Evolutionary conservation across 345 rosid species (phyloP), one percentile per base, ranked within the genome.

Genomic region (Rhodamnia rubescens): DNA sequence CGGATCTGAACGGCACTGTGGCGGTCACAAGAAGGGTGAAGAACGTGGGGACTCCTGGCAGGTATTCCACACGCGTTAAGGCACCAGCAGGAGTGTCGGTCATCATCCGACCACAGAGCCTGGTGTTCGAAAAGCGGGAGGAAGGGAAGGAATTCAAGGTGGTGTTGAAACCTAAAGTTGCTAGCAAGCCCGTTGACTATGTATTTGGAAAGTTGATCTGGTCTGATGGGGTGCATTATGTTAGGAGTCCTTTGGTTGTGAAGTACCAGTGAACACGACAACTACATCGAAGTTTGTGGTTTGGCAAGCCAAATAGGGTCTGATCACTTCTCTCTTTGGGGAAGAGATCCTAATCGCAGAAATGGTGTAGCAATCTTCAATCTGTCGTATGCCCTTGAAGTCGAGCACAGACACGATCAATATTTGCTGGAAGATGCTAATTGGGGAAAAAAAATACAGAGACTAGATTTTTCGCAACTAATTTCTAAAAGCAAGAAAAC

Each of bases 31-130:
- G 94, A 75, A 88, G 53, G 55, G 87, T 92, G 7, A 92, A 84
- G 85, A 94, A 94, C n/a, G 95, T 93, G 1, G 94, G 93, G 3
- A 12, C 89, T 16, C 90, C 94, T 0, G 90, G 91, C 52, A n/a
- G n/a, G n/a, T n/a, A n/a, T n/a, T n/a, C n/a, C n/a, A n/a, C n/a
- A n/a, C n/a, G 7, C 4, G 86, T 90, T 10, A 86, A 81, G 88
- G 81, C 87, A n/a, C 93, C 92, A 0, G 22, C 20, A 1, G 92
- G 94, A 26, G 89, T 90, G 42, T 53, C 36, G 2, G 85, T 93
- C 18, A 14, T 29, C 1, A 90, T 94, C 12, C 21, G 83, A 36
- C 95, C 95, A 11, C 16, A 18, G 3, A 83, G 1, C 50, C 83
- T 94, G 87, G 81, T 22, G 86, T 93, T 93, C 47, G 21, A 40